phyloP scores from a whole-genome alignment of 1,284 basidiomycete species.

The Schizopora paradoxa region DNA sequence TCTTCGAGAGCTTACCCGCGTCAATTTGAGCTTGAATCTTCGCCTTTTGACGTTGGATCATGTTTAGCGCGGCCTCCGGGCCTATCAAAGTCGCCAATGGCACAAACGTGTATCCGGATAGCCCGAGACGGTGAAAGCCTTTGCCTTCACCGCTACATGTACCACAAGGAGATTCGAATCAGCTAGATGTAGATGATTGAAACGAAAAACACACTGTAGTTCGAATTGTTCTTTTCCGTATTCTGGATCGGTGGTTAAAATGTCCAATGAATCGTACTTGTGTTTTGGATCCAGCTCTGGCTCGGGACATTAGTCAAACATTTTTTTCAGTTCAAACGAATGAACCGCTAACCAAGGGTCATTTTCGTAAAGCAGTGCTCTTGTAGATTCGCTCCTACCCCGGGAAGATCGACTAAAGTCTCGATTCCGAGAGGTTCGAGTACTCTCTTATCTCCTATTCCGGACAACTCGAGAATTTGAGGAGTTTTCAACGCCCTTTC shows the following conservation, averaged over 20 bases:
- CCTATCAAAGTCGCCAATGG: conserved; percentile 18
- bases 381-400: conserved; percentile 9
- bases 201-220: conserved; percentile 20
- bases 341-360: conserved; percentile 21
- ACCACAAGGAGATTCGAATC: too few relatives aligned
- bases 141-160: conserved; percentile 12
- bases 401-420: conserved; percentile 9
- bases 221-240: conserved; percentile 18
- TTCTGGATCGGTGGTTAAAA: conserved; percentile 13
- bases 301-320: not conserved
- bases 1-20: conserved; percentile 11
- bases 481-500: conserved; percentile 1
- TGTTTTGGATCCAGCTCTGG: conserved; percentile 6
- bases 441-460: conserved; percentile 4
- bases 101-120: conserved; percentile 17
- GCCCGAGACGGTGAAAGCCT: conserved; percentile 10
- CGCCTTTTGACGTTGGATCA: conserved; percentile 6
- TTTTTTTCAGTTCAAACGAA: not conserved
- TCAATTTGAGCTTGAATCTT: conserved; percentile 17
- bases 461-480: conserved; percentile 10
- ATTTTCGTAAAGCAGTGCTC: conserved; percentile 21
- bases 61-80: conserved; percentile 13
- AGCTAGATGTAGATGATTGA: not conserved
- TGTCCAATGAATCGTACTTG: conserved; percentile 19
- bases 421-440: conserved; percentile 2